Evolutionary conservation across 2,329 filamentous ascomycete genomes (phyloP).

Genomic region (Pezicula neosporulosa): DNA sequence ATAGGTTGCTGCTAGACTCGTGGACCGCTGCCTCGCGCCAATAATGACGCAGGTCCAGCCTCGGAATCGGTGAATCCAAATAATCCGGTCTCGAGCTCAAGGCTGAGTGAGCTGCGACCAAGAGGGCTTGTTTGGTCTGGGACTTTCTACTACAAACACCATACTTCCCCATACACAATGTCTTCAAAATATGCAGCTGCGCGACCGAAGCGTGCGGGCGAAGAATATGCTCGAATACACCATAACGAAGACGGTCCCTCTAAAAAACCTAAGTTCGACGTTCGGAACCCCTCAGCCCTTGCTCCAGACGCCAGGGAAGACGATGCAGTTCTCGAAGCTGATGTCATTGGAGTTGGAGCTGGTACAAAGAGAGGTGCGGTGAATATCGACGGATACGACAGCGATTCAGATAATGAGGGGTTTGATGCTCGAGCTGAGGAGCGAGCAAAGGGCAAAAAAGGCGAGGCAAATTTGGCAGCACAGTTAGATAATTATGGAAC

Average conservation of each 20-base stretch:
- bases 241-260: conserved; percentile 52
- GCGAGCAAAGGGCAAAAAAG: conserved; percentile 41
- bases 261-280: conserved; percentile 89
- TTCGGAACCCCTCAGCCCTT: conserved; percentile 89
- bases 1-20: too few species aligned
- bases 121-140: too few species aligned
- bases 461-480: conserved; percentile 44
- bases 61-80: too few species aligned
- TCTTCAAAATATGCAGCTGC: conserved; percentile 57
- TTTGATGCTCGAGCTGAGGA: conserved; percentile 73
- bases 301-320: conserved; percentile 77
- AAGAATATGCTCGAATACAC: conserved; percentile 75
- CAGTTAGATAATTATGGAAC: conserved; percentile 52
- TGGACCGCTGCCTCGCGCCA: too few species aligned
- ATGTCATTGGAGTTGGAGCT: conserved; percentile 76
- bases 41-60: too few species aligned
- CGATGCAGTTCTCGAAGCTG: conserved; percentile 78
- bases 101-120: too few species aligned
- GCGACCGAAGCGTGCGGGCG: conserved; percentile 78
- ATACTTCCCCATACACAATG: conserved; percentile 39
- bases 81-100: too few species aligned
- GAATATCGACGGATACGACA: conserved; percentile 95
- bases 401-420: conserved; percentile 87
- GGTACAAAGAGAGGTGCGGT: conserved; percentile 88
- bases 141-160: too few species aligned